These are phyloP conservation scores for Kernera saxatilis DNA, from an alignment of 345 rosid genomes.

Conservation along the genomic window DNA sequence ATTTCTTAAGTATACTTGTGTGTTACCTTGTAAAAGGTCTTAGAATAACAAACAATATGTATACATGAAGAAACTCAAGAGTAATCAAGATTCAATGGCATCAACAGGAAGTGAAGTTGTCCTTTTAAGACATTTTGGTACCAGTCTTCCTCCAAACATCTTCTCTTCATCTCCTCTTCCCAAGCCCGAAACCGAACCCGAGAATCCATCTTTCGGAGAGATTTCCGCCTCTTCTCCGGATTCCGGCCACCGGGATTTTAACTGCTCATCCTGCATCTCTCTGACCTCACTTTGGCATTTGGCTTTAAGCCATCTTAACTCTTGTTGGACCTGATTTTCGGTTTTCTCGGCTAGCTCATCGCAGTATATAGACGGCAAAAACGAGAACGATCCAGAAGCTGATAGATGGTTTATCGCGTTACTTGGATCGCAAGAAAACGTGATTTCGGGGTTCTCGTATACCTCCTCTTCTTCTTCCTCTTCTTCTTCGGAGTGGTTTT, in stretches of 20 bases:
- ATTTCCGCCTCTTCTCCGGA: constrained; percentile 9
- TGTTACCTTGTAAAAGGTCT: background rate
- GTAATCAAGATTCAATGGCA: constrained; percentile 42
- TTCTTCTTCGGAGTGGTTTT: constrained; percentile 73
- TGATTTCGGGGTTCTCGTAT: constrained; percentile 28
- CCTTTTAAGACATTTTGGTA: constrained; percentile 51
- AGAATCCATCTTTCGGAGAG: background rate
- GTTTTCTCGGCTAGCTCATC: constrained; percentile 31
- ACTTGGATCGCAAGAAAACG: constrained; percentile 18
- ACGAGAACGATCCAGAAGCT: constrained; percentile 37
- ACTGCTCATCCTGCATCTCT: constrained; percentile 50
- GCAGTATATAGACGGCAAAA: constrained; percentile 20
- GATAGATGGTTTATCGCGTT: constrained; percentile 19
- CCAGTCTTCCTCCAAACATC: constrained; percentile 33
- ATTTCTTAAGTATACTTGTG: constrained; percentile 6
- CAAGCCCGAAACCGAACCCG: constrained; percentile 20
- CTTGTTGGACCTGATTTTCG: constrained; percentile 46
- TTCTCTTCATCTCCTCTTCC: constrained; percentile 26
- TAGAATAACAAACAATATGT: constrained; percentile 25
- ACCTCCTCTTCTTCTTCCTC: constrained; percentile 28
- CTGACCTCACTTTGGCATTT: constrained; percentile 52
- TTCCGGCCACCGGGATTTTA: constrained; percentile 23
- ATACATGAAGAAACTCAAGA: constrained; percentile 2
- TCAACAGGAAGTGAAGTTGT: constrained; percentile 70
- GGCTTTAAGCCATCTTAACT: constrained; percentile 65